Percentiles rank a stretch among this genome's conserved stretches.
Evolutionary conservation across 257 asterid species (phyloP).

Genomic region (Plectranthus barbatus): DNA sequence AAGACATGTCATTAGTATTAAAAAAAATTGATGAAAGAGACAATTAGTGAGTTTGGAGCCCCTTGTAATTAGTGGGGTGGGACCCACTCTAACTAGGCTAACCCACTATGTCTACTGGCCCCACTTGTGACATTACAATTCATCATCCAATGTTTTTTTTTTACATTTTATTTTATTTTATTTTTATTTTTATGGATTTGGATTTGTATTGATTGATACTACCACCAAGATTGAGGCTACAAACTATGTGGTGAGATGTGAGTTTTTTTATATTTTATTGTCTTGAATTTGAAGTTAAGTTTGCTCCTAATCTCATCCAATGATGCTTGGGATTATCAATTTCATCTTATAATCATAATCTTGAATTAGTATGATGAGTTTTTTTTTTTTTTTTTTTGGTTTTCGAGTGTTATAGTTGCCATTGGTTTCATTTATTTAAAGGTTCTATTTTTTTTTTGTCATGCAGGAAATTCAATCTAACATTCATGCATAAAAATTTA

Average conservation of each 20-base stretch:
- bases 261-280: not conserved
- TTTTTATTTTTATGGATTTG: no score
- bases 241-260: not conserved
- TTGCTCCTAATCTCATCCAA: not conserved
- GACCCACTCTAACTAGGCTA: conserved; percentile 21
- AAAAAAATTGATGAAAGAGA: conserved; percentile 13
- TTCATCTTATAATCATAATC: no score
- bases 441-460: no score
- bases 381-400: no score
- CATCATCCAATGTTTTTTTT: conserved; percentile 16
- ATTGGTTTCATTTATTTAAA: no score
- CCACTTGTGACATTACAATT: conserved; percentile 10
- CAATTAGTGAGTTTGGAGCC: conserved; percentile 10
- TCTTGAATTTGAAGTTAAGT: not conserved
- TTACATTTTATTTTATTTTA: not conserved
- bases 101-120: conserved; percentile 25
- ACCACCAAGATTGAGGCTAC: not conserved
- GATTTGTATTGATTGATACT: no score
- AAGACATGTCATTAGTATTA: not conserved
- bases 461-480: no score
- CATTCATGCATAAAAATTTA: no score
- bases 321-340: no score
- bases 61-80: conserved; percentile 18
- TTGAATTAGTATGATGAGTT: no score
- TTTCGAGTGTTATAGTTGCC: no score